phyloP scores from a whole-genome alignment of 495 filamentous ascomycete species.

The Tetracladium marchalianum region DNA sequence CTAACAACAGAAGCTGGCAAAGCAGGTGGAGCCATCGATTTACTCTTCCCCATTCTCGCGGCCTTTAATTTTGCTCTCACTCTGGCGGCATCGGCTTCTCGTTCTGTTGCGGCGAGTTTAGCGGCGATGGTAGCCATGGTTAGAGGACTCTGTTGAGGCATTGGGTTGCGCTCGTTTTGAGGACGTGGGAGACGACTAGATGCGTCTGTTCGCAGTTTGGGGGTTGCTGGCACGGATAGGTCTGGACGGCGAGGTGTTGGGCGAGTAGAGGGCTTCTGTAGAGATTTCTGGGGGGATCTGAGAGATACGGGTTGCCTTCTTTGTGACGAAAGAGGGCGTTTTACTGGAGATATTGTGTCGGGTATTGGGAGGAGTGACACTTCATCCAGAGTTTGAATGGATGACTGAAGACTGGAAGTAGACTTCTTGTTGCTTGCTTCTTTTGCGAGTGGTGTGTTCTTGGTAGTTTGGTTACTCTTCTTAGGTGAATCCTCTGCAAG shows the following conservation, averaged over 20 bases:
- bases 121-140: slow-evolving; percentile 44
- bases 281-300: slow-evolving; percentile 1
- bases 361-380: slow-evolving; percentile 6
- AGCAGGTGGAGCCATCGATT: slow-evolving; percentile 5
- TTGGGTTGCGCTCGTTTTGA: slow-evolving; percentile 15
- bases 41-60: slow-evolving; percentile 18
- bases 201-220: slow-evolving; percentile 6
- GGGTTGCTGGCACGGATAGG: slow-evolving; percentile 1
- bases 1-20: slow-evolving; percentile 4
- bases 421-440: slow-evolving; percentile 1
- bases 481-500: slow-evolving; percentile 3
- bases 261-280: slow-evolving; percentile 5
- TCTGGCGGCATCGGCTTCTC: slow-evolving; percentile 45
- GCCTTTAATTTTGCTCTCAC: slow-evolving; percentile 45
- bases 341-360: background rate
- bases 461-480: slow-evolving; percentile 1
- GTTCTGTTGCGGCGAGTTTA: slow-evolving; percentile 44
- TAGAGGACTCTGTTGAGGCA: slow-evolving; percentile 36
- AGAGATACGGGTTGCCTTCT: no score
- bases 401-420: background rate
- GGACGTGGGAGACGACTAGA: slow-evolving; percentile 15
- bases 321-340: slow-evolving; percentile 1
- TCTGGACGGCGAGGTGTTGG: slow-evolving; percentile 3
- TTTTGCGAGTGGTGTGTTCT: background rate
- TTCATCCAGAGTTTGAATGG: slow-evolving; percentile 4